Percentiles rank a stretch among this genome's conserved stretches.
Evolutionary conservation across 441 rosid species (phyloP).

Genomic region (Populus hybrid): DNA sequence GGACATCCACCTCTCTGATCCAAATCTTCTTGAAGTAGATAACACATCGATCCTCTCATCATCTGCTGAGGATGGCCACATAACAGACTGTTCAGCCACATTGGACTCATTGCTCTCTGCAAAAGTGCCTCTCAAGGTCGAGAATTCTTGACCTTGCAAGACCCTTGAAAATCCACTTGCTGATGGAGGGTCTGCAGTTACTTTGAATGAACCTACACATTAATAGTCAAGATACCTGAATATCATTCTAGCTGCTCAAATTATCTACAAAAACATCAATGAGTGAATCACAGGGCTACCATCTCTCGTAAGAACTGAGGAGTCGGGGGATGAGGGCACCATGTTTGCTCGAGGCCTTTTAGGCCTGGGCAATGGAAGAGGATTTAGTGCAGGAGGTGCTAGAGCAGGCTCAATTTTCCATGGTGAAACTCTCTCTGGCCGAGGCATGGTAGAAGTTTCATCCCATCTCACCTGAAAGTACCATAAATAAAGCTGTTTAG

Average conservation of each 20-base stretch:
- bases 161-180: slow-evolving; percentile 78
- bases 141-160: slow-evolving; percentile 96
- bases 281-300: slow-evolving; percentile 32
- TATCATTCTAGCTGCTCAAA: neutral
- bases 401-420: slow-evolving; percentile 96
- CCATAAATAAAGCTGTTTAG: slow-evolving; percentile 6
- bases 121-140: slow-evolving; percentile 73
- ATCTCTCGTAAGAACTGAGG: slow-evolving; percentile 76
- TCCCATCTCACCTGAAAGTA: slow-evolving; percentile 91
- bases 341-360: slow-evolving; percentile 74
- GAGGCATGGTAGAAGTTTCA: slow-evolving; percentile 70
- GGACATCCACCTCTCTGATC: slow-evolving; percentile 54
- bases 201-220: slow-evolving; percentile 58
- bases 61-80: slow-evolving; percentile 53
- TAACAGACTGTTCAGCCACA: slow-evolving; percentile 54
- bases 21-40: slow-evolving; percentile 55
- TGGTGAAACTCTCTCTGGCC: slow-evolving; percentile 95
- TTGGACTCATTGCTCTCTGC: slow-evolving; percentile 60
- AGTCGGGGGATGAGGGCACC: slow-evolving; percentile 62
- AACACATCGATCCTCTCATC: slow-evolving; percentile 60
- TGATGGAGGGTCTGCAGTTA: slow-evolving; percentile 58
- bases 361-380: slow-evolving; percentile 74
- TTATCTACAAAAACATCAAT: neutral
- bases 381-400: slow-evolving; percentile 79
- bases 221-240: slow-evolving; percentile 5